Base-by-base conservation (phyloP, 108 stramenopile species). In the Cylindrotheca closterium region DNA sequence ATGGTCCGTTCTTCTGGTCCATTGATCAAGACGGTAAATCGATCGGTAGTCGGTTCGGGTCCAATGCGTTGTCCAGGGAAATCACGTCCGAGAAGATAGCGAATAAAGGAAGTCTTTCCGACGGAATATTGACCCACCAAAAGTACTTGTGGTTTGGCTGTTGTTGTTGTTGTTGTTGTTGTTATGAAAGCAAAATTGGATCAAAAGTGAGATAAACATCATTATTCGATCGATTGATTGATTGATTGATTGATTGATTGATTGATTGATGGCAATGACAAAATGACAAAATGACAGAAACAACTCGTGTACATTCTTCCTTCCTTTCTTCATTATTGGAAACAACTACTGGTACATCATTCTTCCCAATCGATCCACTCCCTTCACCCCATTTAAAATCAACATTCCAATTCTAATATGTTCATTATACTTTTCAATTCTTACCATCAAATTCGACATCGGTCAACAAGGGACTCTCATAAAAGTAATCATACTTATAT, bases 1-100 rank as follows among this genome's bases (percentile, higher is more conserved):
- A 98, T 98, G 48, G 89, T 89, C 29, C 96, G 81, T 66, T 98
- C 96, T 59, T 98, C 97, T 22, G 93, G 92, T 17, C 96, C 96
- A 69, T 97, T 93, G 75, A 97, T 93, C 47, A 99, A 68, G 25
- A 93, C 95, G 55, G 91, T 95, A 74, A 99, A 99, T 1, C 96
- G 79, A 79, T 98, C 98, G 0, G 98, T 98, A 1, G 98, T 98
- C 0, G 98, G 98, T 77, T 98, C 99, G 8, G 99, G 99, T 17
- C 99, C 99, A 57, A 99, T 97, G 22, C 99, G 63, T 60, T 88
- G 86, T 50, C 96, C 88, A 18, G 93, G 93, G 63, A 94, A 94
- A 71, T 93, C 91, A 27, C 90, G 56, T 30, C 93, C 93, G 30
- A 94, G 70, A 51, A 96, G 62, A 67, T 93, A 96, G 12, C 88